A percentile compares a stretch with the other conserved stretches of the same genome.
These are phyloP conservation scores for Tolypocladium ophioglossoides DNA, from an alignment of 2,329 filamentous ascomycete genomes.

Conservation along the genomic window DNA sequence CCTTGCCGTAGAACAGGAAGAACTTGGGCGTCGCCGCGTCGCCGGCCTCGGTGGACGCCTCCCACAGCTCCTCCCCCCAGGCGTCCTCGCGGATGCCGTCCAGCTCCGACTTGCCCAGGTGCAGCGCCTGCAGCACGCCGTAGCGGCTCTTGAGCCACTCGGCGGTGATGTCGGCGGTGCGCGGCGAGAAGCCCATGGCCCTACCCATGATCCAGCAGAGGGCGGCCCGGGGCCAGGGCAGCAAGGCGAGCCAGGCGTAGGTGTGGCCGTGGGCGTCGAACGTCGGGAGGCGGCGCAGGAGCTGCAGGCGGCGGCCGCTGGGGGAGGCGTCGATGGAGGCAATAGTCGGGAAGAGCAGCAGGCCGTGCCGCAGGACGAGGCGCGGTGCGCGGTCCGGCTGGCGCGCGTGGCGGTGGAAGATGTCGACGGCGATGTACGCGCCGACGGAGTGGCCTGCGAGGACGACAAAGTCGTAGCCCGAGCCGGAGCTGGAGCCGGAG, in stretches of 20 bases:
- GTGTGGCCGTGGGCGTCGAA: conserved; percentile 29
- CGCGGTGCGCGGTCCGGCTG: conserved; percentile 20
- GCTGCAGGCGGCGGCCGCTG: conserved; percentile 37
- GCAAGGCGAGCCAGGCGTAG: conserved; percentile 30
- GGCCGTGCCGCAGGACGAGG: conserved; percentile 36
- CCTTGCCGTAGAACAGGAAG: conserved; percentile 47
- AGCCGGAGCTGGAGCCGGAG: conserved; percentile 16
- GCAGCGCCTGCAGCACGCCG: conserved; percentile 48
- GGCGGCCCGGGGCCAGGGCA: conserved; percentile 25
- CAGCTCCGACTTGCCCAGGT: conserved; percentile 51
- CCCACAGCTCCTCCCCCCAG: conserved; percentile 52
- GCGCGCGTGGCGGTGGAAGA: conserved; percentile 46
- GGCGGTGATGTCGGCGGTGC: conserved; percentile 38
- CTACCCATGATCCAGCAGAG: conserved; percentile 32
- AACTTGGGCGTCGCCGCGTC: conserved; percentile 31
- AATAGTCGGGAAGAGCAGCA: conserved; percentile 66
- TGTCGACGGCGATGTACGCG: conserved; percentile 59
- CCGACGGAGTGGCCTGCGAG: conserved; percentile 68
- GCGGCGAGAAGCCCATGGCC: conserved; percentile 35
- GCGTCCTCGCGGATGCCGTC: conserved; percentile 44
- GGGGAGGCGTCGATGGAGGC: conserved; percentile 57
- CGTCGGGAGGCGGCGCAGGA: conserved; percentile 30
- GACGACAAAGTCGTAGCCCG: conserved; percentile 46
- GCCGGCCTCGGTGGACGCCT: conserved; percentile 15
- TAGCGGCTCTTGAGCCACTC: conserved; percentile 44